Conservation (phyloP, 257 asterid species). For the Gentiana straminea region DNA sequence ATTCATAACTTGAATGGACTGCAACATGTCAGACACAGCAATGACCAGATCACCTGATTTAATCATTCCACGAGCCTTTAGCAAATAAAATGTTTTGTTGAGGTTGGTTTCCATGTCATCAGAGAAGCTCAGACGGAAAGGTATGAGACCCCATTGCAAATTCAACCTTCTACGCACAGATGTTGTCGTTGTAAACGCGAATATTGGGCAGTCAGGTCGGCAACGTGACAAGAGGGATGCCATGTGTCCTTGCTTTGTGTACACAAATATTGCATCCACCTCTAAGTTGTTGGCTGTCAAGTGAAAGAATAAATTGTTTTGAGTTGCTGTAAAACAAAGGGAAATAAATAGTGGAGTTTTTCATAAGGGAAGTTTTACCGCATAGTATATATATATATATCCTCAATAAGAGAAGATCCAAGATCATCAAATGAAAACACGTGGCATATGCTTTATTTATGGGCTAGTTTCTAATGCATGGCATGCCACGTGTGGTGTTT, state of each 20-base stretch:
- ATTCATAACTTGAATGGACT: slow-evolving; percentile 94
- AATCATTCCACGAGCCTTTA: slow-evolving; percentile 92
- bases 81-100: slow-evolving; percentile 78
- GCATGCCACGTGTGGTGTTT: too few species aligned
- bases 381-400: too few species aligned
- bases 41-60: slow-evolving; percentile 88
- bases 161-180: slow-evolving; percentile 84
- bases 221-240: slow-evolving; percentile 95
- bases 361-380: too few species aligned
- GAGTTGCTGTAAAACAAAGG: too few species aligned
- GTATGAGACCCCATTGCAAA: slow-evolving; percentile 95
- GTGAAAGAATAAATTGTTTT: background rate
- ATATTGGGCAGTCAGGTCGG: slow-evolving; percentile 95
- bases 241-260: slow-evolving; percentile 89
- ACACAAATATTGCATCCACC: slow-evolving; percentile 92
- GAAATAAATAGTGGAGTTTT: too few species aligned
- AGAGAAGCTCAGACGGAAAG: slow-evolving; percentile 83
- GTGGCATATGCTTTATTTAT: too few species aligned
- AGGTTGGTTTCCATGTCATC: slow-evolving; percentile 96
- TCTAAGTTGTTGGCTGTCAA: slow-evolving; percentile 81
- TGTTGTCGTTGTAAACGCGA: slow-evolving; percentile 77
- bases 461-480: too few species aligned
- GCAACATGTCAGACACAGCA: slow-evolving; percentile 94
- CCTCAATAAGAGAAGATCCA: too few species aligned
- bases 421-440: too few species aligned